phyloP scores from a whole-genome alignment of 2,329 filamentous ascomycete genomes.

The Penicillium sp. region DNA sequence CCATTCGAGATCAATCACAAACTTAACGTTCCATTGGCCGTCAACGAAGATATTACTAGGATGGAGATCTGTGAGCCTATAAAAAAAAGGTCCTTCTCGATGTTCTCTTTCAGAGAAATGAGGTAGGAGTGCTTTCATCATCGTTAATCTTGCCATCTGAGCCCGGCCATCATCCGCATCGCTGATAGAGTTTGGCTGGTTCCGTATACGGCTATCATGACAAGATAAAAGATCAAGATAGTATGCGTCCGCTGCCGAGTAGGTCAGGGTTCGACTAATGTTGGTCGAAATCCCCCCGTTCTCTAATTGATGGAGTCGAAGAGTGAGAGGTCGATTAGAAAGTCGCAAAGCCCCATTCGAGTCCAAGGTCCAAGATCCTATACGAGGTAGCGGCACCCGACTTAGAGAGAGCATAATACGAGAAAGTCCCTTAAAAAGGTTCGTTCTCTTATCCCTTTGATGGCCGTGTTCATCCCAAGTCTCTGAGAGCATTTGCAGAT shows the following conservation, averaged over 20 bases:
- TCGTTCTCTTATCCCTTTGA: slow-evolving; percentile 13
- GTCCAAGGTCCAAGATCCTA: slow-evolving; percentile 37
- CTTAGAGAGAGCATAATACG: slow-evolving; percentile 25
- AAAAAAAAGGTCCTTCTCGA: slow-evolving; percentile 37
- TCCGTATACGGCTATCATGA: slow-evolving; percentile 37
- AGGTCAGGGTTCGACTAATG: slow-evolving; percentile 36
- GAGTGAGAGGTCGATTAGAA: slow-evolving; percentile 40
- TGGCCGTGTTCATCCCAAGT: slow-evolving; percentile 29
- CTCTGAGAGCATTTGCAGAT: slow-evolving; percentile 30
- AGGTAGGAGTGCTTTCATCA: slow-evolving; percentile 30
- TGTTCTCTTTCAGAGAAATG: slow-evolving; percentile 33
- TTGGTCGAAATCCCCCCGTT: slow-evolving; percentile 36
- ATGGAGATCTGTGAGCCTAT: slow-evolving; percentile 41
- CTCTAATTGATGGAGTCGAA: slow-evolving; percentile 35
- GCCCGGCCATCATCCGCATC: slow-evolving; percentile 30
- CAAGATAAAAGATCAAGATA: slow-evolving; percentile 34
- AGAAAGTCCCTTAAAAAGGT: slow-evolving; percentile 24
- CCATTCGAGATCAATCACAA: slow-evolving; percentile 33
- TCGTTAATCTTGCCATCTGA: slow-evolving; percentile 33
- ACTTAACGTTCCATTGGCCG: slow-evolving; percentile 30
- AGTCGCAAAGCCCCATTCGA: slow-evolving; percentile 29
- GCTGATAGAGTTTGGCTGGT: slow-evolving; percentile 37
- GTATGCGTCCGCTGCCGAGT: slow-evolving; percentile 30
- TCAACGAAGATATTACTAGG: slow-evolving; percentile 41
- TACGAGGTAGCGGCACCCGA: slow-evolving; percentile 29